These are phyloP conservation scores for Jatropha podagrica DNA, from an alignment of 441 rosid species.

Conservation along the genomic window DNA sequence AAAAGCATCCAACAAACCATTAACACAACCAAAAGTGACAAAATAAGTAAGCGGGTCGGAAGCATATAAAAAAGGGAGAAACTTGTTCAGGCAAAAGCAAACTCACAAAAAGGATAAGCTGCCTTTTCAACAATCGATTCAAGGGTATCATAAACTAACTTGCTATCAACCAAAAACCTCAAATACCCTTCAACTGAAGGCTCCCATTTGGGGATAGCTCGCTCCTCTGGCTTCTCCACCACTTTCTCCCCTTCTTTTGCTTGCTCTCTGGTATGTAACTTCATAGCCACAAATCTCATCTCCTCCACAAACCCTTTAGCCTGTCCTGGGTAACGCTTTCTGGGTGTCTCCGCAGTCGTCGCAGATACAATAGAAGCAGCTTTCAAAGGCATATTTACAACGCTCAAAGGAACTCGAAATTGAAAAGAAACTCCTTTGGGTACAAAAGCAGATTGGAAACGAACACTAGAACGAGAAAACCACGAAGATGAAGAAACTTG, in stretches of 20 bases:
- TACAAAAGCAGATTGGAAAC: conserved; percentile 32
- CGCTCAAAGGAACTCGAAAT: conserved; percentile 10
- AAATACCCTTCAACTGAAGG: conserved; percentile 85
- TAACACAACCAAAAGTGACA: not conserved
- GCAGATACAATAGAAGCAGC: conserved; percentile 40
- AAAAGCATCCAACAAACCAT: not conserved
- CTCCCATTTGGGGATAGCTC: conserved; percentile 65
- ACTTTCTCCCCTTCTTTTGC: conserved; percentile 89
- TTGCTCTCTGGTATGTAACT: conserved; percentile 81
- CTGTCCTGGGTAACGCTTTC: conserved; percentile 77
- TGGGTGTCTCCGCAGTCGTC: conserved; percentile 68
- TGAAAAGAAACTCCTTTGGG: conserved; percentile 28
- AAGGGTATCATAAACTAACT: conserved; percentile 82
- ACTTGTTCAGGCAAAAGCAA: not conserved
- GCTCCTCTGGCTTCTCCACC: conserved; percentile 68
- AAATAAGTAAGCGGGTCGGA: not conserved
- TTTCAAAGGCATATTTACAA: conserved; percentile 41
- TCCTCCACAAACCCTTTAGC: conserved; percentile 94
- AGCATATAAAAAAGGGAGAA: not conserved
- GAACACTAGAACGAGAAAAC: conserved; percentile 9
- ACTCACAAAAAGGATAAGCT: conserved; percentile 73
- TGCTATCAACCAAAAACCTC: conserved; percentile 82
- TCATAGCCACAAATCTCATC: conserved; percentile 97
- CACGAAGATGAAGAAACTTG: conserved; percentile 12
- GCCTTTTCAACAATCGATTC: conserved; percentile 64